phyloP scores from a whole-genome alignment of 2,329 filamentous ascomycete genomes.

The Venturia aucupariae region DNA sequence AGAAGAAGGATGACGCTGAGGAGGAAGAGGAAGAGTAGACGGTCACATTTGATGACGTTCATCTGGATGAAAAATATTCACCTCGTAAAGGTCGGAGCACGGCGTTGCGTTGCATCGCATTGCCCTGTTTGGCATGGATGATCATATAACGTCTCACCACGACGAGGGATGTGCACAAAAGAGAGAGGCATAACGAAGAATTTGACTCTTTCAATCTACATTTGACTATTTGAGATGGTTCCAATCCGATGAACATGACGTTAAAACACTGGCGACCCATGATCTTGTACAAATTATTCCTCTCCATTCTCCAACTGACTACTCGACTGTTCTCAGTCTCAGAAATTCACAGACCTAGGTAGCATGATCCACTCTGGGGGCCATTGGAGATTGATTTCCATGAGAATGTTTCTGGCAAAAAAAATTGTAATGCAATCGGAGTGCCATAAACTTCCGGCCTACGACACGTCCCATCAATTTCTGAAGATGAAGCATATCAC shows the following conservation, averaged over 20 bases:
- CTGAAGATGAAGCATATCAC: too few relatives aligned
- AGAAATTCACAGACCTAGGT: too few relatives aligned
- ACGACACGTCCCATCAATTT: too few relatives aligned
- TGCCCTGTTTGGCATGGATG: not conserved
- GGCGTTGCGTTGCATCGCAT: conserved; percentile 2
- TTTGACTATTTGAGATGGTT: not conserved
- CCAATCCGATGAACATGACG: not conserved
- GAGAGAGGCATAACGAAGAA: not conserved
- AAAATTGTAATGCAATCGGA: too few relatives aligned
- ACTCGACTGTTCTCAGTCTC: too few relatives aligned
- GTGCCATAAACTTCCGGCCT: too few relatives aligned
- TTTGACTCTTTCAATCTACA: not conserved
- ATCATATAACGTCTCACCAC: not conserved
- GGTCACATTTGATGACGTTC: not conserved
- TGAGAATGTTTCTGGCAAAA: too few relatives aligned
- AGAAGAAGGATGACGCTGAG: conserved; percentile 69
- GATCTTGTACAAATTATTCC: too few relatives aligned
- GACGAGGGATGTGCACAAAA: not conserved
- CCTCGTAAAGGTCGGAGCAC: not conserved
- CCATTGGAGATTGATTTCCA: too few relatives aligned
- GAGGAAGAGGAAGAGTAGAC: conserved; percentile 75
- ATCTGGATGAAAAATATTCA: not conserved
- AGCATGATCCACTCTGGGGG: too few relatives aligned
- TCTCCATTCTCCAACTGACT: too few relatives aligned
- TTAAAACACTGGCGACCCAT: not conserved